phyloP scores from a whole-genome alignment of 2,329 filamentous ascomycete genomes.

The Grosmannia penicillata region DNA sequence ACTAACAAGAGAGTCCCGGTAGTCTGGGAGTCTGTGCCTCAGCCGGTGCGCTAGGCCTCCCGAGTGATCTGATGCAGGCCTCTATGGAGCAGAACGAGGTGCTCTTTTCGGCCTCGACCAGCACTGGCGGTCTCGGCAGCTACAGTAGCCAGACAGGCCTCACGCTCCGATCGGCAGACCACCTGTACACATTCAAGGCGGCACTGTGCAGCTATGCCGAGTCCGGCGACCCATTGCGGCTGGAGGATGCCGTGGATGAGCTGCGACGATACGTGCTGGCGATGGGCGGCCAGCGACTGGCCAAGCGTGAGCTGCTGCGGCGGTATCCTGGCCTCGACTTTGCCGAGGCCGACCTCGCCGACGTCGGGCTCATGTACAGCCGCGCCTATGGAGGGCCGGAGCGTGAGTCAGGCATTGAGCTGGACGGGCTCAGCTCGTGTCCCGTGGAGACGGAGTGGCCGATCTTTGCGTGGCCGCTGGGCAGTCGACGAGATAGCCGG shows the following conservation, averaged over 20 bases:
- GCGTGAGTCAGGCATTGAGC: slow-evolving; percentile 29
- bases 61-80: slow-evolving; percentile 35
- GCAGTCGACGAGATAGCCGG: neutral
- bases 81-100: slow-evolving; percentile 46
- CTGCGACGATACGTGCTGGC: slow-evolving; percentile 43
- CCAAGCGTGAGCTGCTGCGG: slow-evolving; percentile 33
- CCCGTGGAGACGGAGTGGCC: slow-evolving; percentile 1
- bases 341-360: slow-evolving; percentile 30
- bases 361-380: slow-evolving; percentile 42
- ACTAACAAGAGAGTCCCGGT: slow-evolving; percentile 17
- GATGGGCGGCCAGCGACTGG: slow-evolving; percentile 30
- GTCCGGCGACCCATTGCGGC: slow-evolving; percentile 25
- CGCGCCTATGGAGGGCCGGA: slow-evolving; percentile 37
- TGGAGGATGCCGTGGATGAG: slow-evolving; percentile 49
- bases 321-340: slow-evolving; percentile 39
- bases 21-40: slow-evolving; percentile 29
- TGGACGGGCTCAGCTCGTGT: slow-evolving; percentile 17
- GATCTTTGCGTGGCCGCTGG: slow-evolving; percentile 10
- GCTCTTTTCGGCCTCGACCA: slow-evolving; percentile 45
- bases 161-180: slow-evolving; percentile 43
- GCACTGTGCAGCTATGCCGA: slow-evolving; percentile 42
- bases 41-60: slow-evolving; percentile 28
- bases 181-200: slow-evolving; percentile 49
- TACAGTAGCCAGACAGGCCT: slow-evolving; percentile 34
- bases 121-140: too few relatives aligned